These are phyloP conservation scores for Jackrogersella multiformis DNA, from an alignment of 495 filamentous ascomycete genomes.

Conservation along the genomic window DNA sequence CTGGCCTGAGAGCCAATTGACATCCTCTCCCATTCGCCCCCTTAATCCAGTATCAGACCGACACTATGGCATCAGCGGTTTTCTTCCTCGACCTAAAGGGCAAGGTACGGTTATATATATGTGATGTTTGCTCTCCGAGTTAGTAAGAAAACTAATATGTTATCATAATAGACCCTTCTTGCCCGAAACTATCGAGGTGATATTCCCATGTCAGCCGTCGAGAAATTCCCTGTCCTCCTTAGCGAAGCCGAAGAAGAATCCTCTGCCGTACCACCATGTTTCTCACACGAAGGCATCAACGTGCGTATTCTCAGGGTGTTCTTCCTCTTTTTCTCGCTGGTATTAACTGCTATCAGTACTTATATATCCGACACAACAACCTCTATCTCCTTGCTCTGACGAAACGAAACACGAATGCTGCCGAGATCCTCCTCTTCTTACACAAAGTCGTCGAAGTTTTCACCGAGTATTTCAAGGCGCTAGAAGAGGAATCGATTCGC, in stretches of 20 bases:
- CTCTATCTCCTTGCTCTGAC: constrained; percentile 98
- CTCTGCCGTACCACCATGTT: constrained; percentile 96
- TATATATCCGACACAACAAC: constrained; percentile 99
- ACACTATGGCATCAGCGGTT: constrained; percentile 91
- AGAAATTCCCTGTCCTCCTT: constrained; percentile 96
- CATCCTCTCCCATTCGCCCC: constrained; percentile 23
- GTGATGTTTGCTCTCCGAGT: neutral
- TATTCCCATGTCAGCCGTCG: constrained; percentile 99
- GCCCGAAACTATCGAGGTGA: constrained; percentile 99
- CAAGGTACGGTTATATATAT: constrained; percentile 71
- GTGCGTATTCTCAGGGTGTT: constrained; percentile 60
- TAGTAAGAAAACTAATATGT: constrained; percentile 11
- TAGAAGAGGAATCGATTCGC: constrained; percentile 98
- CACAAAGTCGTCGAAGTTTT: constrained; percentile 99
- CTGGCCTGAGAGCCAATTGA: constrained; percentile 44
- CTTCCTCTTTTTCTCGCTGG: neutral
- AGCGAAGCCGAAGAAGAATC: constrained; percentile 99
- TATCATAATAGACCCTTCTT: constrained; percentile 82
- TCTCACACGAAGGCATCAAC: constrained; percentile 98
- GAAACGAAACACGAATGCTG: constrained; percentile 98
- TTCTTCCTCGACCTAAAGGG: constrained; percentile 99
- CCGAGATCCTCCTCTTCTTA: constrained; percentile 97
- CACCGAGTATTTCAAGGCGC: constrained; percentile 99
- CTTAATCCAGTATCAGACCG: constrained; percentile 32
- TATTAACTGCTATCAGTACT: constrained; percentile 69